Base-by-base conservation (phyloP, 495 filamentous ascomycete genomes). In the Parathielavia appendiculata region DNA sequence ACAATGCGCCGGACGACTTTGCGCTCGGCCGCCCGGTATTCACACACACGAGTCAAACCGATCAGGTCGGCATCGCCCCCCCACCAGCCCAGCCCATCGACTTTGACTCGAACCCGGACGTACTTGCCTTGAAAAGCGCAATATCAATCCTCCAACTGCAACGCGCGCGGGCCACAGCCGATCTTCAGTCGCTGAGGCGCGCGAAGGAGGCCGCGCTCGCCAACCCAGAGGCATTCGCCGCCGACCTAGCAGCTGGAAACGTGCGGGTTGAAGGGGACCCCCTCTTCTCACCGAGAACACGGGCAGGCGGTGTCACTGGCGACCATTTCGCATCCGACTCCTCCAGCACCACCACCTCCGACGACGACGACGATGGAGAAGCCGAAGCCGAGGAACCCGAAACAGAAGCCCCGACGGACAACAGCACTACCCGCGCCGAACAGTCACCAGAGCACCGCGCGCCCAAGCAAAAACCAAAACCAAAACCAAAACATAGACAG, bases 141-240 rank as follows among this genome's bases (percentile, higher is more conserved):
- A 88, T 95, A 62, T 83, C 86, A 4, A 85, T 95, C 46, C 75
- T 96, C 35, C 89, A 92, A 73, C 73, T 93, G 45, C 91, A 96
- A 72, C 86, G 86, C 47, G 80, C 85, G 60, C 88, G 88, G 68
- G 85, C 86, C 16, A 66, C 81, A n/a, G 76, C 78, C 19, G 90
- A 95, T 69, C 83, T 95, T 43, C 76, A 76, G 57, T 71, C 76
- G 1, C 74, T 95, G 16, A 77, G 85, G 60, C 68, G 73, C 50
- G 77, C 86, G 56, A 90, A 90, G 66, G 68, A 73, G 13, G 76
- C 76, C 0, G 91, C 89, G 4, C 72, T 86, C 0, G 76, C 74
- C 19, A 79, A 92, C 53, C 91, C 91, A 5, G 80, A 81, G 47
- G 79, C 71, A 2, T 95, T 95, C 72, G 74, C 80, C 34, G 72